Base-by-base conservation (phyloP, 1,139 yeast genomes). In the Suhomyces bokatorum region DNA sequence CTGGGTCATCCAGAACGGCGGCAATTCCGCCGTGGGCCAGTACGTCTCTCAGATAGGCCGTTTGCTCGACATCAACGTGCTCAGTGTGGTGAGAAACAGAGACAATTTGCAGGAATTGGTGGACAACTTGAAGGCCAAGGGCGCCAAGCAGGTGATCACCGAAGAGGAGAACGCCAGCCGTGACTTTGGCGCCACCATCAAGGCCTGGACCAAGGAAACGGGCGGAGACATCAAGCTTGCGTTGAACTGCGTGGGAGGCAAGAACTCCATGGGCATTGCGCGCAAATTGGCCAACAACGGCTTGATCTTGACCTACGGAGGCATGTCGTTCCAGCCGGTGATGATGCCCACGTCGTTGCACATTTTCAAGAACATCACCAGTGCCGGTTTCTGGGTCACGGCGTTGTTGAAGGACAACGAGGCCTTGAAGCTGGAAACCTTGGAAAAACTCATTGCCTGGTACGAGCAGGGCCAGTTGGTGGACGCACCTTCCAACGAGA, bases 1-100 rank as follows among this genome's bases (percentile, higher is more conserved):
- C 64, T 95, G 97, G 97, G 80, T 93, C 55, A 83, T 95, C 52
- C 99, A 93, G 67, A 93, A 93, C 60, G 99, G 97, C 32, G 98
- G 97, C 34, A 93, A 89, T 54, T 88, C 97, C 7, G 96, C 95
- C 17, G 99, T 93, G 11, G 97, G 97, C n/a, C 83, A 90, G 56
- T 85, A 87, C 53, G 98, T 96, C 6, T 77, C 90, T 40, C 99
- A 93, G 66, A 79, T 95, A 46, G 97, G 88, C 30, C 78, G 80
- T 53, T 69, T 84, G 35, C 75, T 86, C 63, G 97, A 96, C 1
- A 65, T 83, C 61, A 88, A 89, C 57, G 87, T 96, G 12, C 77
- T 95, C 55, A 85, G 89, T 50, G 95, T 93, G 39, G 86, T 95
- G 40, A 82, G 99, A 64, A 88, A 88, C 57, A 80, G 98, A 54